Evolutionary conservation across 179 eudicot species (phyloP).

Genomic region (Kewa caespitosa): DNA sequence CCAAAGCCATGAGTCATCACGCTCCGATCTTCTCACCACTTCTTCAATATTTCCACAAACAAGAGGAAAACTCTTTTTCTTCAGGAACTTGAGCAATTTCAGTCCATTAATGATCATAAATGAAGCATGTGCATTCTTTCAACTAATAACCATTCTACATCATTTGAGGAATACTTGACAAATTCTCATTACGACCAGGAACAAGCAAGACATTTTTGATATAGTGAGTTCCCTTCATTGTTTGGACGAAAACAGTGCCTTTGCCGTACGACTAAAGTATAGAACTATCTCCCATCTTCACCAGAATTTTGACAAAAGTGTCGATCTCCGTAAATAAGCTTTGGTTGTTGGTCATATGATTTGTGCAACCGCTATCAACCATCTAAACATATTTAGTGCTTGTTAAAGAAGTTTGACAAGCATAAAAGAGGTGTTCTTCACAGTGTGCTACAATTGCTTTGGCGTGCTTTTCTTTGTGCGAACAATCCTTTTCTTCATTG

Average conservation of each 20-base stretch:
- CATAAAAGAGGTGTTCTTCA: too few relatives aligned
- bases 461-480: neutral
- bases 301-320: neutral
- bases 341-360: too few relatives aligned
- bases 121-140: neutral
- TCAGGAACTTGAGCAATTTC: neutral
- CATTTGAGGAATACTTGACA: neutral
- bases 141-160: too few relatives aligned
- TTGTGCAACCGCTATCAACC: too few relatives aligned
- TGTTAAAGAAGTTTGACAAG: too few relatives aligned
- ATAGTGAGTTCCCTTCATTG: constrained; percentile 1
- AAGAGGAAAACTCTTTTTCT: neutral
- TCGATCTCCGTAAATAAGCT: too few relatives aligned
- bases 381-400: too few relatives aligned
- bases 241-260: neutral
- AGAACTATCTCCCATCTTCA: neutral
- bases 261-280: neutral
- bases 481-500: neutral
- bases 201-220: neutral
- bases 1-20: too few relatives aligned
- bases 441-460: neutral
- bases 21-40: constrained; percentile 8
- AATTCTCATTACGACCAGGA: neutral
- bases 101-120: neutral
- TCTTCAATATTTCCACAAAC: neutral